Conservation (phyloP, 768 basidiomycete genomes). For the Auricularia cornea region DNA sequence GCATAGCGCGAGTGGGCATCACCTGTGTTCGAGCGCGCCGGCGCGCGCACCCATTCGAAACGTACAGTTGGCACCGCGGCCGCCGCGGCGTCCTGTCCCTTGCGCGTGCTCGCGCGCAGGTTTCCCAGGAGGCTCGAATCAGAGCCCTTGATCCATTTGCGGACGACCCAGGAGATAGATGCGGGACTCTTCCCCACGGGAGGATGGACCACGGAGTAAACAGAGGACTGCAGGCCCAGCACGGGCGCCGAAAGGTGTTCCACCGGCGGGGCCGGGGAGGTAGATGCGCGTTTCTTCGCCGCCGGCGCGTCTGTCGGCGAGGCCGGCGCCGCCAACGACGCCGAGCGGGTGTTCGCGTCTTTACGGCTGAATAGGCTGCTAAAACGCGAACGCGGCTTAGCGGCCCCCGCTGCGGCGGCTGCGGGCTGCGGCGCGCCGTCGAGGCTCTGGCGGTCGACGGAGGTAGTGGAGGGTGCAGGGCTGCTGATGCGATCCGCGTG, state of each 20-base stretch:
- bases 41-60: not conserved
- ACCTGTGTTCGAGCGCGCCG: not conserved
- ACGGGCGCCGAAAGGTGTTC: constrained; percentile 26
- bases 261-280: not conserved
- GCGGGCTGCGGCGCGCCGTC: constrained; percentile 1
- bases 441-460: not conserved
- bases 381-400: constrained; percentile 3
- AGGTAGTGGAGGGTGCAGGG: not conserved
- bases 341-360: constrained; percentile 10
- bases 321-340: constrained; percentile 8
- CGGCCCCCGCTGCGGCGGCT: not conserved
- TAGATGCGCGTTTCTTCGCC: constrained; percentile 3
- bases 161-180: constrained; percentile 68
- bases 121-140: constrained; percentile 38
- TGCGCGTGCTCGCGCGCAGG: constrained; percentile 12
- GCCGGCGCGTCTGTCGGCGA: constrained; percentile 5
- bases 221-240: constrained; percentile 63
- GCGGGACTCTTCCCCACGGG: constrained; percentile 30
- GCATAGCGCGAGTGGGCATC: not conserved
- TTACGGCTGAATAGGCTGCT: not conserved
- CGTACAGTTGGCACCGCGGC: not conserved
- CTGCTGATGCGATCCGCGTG: not conserved
- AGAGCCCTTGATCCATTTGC: constrained; percentile 62
- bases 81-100: not conserved
- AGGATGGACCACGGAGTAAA: constrained; percentile 40